Evolutionary conservation across 768 basidiomycete genomes (phyloP).

Genomic region (Trametes coccinea): DNA sequence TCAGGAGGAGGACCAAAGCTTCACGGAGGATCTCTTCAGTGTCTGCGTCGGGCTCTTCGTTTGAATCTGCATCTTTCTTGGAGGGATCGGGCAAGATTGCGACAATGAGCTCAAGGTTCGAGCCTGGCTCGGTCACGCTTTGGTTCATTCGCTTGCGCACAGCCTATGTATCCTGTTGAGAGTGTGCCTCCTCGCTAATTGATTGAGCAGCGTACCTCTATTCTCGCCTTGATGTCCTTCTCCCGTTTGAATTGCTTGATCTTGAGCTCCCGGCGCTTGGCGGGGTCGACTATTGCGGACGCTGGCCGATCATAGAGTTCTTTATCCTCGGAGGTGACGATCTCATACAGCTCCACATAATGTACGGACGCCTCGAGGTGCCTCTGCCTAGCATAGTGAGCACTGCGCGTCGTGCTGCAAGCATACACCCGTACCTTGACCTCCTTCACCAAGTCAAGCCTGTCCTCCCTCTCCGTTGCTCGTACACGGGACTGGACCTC

Average conservation of each 20-base stretch:
- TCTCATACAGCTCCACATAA: constrained; percentile 61
- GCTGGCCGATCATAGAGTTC: constrained; percentile 51
- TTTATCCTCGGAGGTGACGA: constrained; percentile 63
- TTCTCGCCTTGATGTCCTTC: constrained; percentile 69
- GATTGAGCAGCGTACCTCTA: constrained; percentile 53
- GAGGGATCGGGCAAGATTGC: constrained; percentile 52
- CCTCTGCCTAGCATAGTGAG: constrained; percentile 16
- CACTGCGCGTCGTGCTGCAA: neutral
- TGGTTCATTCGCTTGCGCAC: constrained; percentile 57
- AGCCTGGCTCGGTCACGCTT: constrained; percentile 34
- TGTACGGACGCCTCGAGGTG: constrained; percentile 32
- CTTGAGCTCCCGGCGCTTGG: constrained; percentile 79
- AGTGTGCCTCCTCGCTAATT: neutral
- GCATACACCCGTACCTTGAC: constrained; percentile 49
- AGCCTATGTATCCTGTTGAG: constrained; percentile 36
- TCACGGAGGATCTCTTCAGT: constrained; percentile 69
- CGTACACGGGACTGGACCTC: constrained; percentile 64
- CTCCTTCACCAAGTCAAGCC: constrained; percentile 56
- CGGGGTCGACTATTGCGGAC: constrained; percentile 58
- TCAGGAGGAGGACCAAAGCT: constrained; percentile 67
- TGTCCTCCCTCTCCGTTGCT: constrained; percentile 55
- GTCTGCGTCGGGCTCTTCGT: constrained; percentile 55
- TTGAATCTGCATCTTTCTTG: constrained; percentile 27
- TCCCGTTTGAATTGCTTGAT: constrained; percentile 89
- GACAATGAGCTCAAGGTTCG: constrained; percentile 63